Evolutionary conservation across 1,284 basidiomycete genomes (phyloP).

Genomic region (Chalciporus sp.): DNA sequence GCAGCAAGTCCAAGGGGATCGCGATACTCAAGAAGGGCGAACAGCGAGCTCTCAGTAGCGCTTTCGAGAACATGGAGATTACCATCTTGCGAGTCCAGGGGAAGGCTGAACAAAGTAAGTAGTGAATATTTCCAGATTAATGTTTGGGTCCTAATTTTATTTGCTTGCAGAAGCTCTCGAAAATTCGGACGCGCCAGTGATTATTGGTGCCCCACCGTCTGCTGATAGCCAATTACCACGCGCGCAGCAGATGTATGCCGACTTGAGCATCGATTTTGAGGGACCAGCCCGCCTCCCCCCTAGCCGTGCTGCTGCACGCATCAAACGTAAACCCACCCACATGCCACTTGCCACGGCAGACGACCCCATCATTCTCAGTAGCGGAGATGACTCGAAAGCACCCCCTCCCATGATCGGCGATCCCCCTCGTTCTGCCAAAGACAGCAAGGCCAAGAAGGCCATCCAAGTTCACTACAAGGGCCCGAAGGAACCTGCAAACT

Average conservation of each 20-base stretch:
- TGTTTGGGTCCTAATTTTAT: too few species aligned
- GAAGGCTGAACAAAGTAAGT: not conserved
- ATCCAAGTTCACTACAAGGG: too few species aligned
- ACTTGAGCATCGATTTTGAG: not conserved
- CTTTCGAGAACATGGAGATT: slow-evolving; percentile 2
- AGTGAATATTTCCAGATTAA: too few species aligned
- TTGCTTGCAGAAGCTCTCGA: not conserved
- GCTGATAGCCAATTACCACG: not conserved
- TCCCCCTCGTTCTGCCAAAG: too few species aligned
- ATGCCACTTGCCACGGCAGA: not conserved
- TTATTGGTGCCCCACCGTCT: slow-evolving; percentile 1
- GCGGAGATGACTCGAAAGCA: not conserved
- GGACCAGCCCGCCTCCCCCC: not conserved
- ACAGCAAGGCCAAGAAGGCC: too few species aligned
- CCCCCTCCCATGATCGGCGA: not conserved
- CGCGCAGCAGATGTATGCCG: slow-evolving; percentile 8
- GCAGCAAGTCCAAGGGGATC: slow-evolving; percentile 3
- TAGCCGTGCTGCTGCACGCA: not conserved
- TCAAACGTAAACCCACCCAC: not conserved
- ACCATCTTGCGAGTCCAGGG: not conserved
- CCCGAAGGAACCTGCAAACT: too few species aligned
- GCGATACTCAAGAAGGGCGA: slow-evolving; percentile 2
- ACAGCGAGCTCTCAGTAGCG: not conserved
- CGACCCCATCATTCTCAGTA: not conserved
- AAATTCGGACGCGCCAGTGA: not conserved